Evolutionary conservation across 2,329 filamentous ascomycete genomes (phyloP).

Genomic region (Alternaria sp.): DNA sequence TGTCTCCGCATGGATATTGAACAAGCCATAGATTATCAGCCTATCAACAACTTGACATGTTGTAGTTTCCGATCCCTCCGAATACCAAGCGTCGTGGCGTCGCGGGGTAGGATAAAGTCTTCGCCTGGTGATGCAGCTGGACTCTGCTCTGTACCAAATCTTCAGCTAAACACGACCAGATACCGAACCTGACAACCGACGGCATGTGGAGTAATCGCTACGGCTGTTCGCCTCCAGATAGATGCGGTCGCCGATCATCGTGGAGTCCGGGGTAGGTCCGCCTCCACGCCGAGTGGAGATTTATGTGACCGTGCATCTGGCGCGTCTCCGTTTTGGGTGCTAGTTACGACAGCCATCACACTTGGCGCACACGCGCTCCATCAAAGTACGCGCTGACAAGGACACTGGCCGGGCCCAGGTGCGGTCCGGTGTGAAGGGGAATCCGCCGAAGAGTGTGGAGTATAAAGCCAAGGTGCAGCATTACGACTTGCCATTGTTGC

Average conservation of each 20-base stretch:
- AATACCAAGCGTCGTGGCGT: constrained; percentile 12
- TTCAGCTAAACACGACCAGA: constrained; percentile 3
- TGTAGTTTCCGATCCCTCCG: background rate
- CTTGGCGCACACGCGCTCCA: constrained; percentile 14
- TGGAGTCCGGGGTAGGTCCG: constrained; percentile 12
- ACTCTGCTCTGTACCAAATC: background rate
- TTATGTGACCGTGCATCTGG: background rate
- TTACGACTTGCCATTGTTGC: constrained; percentile 14
- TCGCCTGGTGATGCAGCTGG: background rate
- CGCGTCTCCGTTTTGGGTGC: constrained; percentile 3
- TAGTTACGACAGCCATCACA: constrained; percentile 7
- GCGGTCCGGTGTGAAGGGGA: constrained; percentile 3
- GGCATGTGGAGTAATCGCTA: constrained; percentile 7
- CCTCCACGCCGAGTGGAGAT: constrained; percentile 18
- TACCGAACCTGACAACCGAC: constrained; percentile 22
- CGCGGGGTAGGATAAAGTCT: constrained; percentile 8
- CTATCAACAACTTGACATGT: constrained; percentile 4
- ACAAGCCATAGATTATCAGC: background rate
- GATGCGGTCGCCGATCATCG: constrained; percentile 11
- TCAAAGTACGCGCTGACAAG: constrained; percentile 7
- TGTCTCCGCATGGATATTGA: background rate
- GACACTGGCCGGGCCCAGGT: constrained; percentile 9
- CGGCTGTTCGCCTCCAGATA: constrained; percentile 11
- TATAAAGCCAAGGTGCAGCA: constrained; percentile 16
- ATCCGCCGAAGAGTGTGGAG: background rate